A percentile compares a stretch with the other conserved stretches of the same genome.
Conservation (phyloP, 2,329 filamentous ascomycete genomes). For the Trichoderma koningiopsis region DNA sequence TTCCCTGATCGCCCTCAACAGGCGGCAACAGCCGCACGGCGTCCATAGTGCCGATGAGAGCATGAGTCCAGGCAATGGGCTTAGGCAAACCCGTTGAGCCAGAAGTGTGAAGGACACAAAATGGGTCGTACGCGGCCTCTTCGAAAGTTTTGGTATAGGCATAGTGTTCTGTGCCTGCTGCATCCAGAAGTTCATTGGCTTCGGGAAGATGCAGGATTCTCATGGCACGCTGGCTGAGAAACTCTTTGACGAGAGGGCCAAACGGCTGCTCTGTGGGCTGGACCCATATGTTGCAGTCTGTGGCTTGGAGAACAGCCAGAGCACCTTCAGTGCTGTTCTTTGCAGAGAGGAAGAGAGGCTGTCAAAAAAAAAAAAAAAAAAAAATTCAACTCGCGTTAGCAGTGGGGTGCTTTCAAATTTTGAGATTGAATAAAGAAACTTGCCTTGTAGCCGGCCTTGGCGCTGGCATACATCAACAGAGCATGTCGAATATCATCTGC, state of each 20-base stretch:
- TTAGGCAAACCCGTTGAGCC: slow-evolving; percentile 48
- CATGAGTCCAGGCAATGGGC: slow-evolving; percentile 41
- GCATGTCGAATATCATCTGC: slow-evolving; percentile 38
- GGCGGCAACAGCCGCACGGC: slow-evolving; percentile 40
- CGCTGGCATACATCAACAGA: slow-evolving; percentile 36
- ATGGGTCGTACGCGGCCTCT: slow-evolving; percentile 38
- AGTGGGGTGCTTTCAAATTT: slow-evolving; percentile 2
- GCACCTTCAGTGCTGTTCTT: slow-evolving; percentile 40
- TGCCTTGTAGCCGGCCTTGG: slow-evolving; percentile 41
- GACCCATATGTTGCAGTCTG: slow-evolving; percentile 39
- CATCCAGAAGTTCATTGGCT: slow-evolving; percentile 4
- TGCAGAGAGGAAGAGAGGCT: slow-evolving; percentile 28
- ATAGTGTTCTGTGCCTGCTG: slow-evolving; percentile 28
- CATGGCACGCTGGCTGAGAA: background rate
- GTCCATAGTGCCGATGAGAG: slow-evolving; percentile 40
- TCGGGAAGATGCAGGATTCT: background rate
- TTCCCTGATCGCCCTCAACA: slow-evolving; percentile 34
- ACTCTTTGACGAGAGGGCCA: background rate
- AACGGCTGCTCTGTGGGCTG: slow-evolving; percentile 28
- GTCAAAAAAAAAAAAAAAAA: no score
- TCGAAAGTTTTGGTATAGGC: slow-evolving; percentile 39
- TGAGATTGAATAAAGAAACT: background rate
- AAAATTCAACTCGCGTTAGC: background rate
- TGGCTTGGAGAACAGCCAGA: slow-evolving; percentile 37
- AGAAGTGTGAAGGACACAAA: slow-evolving; percentile 45